These are phyloP conservation scores for Ganoderma multipileum DNA, from an alignment of 1,284 basidiomycete genomes.

Conservation along the genomic window DNA sequence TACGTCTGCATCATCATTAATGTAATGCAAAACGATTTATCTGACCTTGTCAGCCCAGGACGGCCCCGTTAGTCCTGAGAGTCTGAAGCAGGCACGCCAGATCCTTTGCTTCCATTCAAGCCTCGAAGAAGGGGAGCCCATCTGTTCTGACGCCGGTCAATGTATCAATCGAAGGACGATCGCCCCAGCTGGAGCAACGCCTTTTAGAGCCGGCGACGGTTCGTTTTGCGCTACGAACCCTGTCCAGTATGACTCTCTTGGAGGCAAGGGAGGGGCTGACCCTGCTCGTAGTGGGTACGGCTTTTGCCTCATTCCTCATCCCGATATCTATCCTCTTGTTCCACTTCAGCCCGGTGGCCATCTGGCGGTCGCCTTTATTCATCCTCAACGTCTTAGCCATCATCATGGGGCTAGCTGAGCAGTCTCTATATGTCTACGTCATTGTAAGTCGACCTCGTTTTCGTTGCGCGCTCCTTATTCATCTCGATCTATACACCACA, in stretches of 20 bases:
- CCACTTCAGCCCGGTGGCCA: slow-evolving; percentile 30
- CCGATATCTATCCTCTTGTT: slow-evolving; percentile 33
- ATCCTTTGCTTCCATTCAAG: not conserved
- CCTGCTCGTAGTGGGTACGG: slow-evolving; percentile 27
- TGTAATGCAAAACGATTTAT: not conserved
- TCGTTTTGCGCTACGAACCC: not conserved
- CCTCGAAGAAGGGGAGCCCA: not conserved
- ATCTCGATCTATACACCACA: not conserved
- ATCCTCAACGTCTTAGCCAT: slow-evolving; percentile 35
- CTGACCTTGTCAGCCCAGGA: not conserved
- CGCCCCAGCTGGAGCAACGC: not conserved
- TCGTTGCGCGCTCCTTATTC: not conserved
- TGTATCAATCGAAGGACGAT: not conserved
- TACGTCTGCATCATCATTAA: not conserved
- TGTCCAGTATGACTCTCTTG: not conserved
- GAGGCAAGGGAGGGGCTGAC: not conserved
- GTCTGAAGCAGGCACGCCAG: not conserved
- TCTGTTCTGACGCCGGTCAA: not conserved
- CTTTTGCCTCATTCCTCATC: slow-evolving; percentile 27
- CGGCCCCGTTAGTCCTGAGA: not conserved
- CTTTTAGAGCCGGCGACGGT: not conserved
- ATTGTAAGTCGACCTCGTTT: not conserved
- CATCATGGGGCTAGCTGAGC: slow-evolving; percentile 24
- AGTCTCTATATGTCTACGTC: slow-evolving; percentile 13
- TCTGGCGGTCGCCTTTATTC: slow-evolving; percentile 36